Evolutionary conservation across 192 early-diverging fungal species (phyloP).

Genomic region (Glomus cerebriforme): DNA sequence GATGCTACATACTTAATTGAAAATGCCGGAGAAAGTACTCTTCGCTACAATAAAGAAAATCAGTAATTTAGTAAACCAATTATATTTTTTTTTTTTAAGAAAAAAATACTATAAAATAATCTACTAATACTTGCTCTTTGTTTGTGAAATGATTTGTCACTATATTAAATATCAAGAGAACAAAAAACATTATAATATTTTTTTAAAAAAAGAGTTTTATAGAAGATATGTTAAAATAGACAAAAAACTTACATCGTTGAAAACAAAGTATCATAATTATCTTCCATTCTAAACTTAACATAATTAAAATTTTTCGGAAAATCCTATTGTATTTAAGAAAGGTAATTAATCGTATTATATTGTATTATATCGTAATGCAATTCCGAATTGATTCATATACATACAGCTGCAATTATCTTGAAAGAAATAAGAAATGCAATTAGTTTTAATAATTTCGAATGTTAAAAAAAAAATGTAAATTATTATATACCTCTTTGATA

Average conservation of each 20-base stretch:
- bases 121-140: neutral
- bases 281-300: neutral
- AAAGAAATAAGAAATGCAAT: too few relatives aligned
- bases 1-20: constrained; percentile 52
- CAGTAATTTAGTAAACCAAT: neutral
- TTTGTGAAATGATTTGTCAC: constrained; percentile 22
- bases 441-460: neutral
- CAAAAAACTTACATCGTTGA: neutral
- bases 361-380: too few relatives aligned
- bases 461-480: neutral
- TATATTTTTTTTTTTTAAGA: neutral
- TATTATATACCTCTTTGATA: constrained; percentile 10
- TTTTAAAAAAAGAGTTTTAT: neutral
- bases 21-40: constrained; percentile 56
- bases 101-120: neutral
- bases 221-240: neutral
- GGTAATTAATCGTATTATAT: neutral
- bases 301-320: neutral
- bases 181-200: too few relatives aligned
- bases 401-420: too few relatives aligned
- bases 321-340: neutral
- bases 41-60: constrained; percentile 39
- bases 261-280: neutral
- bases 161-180: neutral
- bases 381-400: too few relatives aligned